These are phyloP conservation scores for Stereocaulon alpinum DNA, from an alignment of 495 filamentous ascomycete genomes.

Conservation along the genomic window DNA sequence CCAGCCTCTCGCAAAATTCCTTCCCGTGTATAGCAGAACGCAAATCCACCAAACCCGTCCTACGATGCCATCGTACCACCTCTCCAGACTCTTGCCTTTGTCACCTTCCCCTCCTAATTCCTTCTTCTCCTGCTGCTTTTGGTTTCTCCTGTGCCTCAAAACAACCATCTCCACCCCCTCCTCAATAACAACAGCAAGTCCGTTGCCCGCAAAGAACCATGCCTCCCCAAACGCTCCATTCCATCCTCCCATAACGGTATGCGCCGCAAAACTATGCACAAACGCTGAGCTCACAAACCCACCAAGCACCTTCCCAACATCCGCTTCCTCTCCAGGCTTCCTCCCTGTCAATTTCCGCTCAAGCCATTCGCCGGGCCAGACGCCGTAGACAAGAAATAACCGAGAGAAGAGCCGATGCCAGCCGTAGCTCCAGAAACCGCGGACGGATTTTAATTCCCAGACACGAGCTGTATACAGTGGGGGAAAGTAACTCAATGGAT, in stretches of 20 bases:
- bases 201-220: constrained; percentile 21
- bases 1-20: constrained; percentile 23
- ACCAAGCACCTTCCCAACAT: constrained; percentile 22
- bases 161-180: constrained; percentile 14
- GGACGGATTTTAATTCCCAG: constrained; percentile 18
- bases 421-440: constrained; percentile 24
- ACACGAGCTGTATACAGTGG: constrained; percentile 20
- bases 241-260: constrained; percentile 19
- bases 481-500: constrained; percentile 23
- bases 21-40: constrained; percentile 18
- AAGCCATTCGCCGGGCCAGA: constrained; percentile 24
- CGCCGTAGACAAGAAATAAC: constrained; percentile 22
- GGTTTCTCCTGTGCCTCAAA: constrained; percentile 2
- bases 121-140: background rate
- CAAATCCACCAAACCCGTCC: constrained; percentile 21
- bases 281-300: constrained; percentile 21
- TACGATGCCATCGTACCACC: constrained; percentile 18
- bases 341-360: constrained; percentile 20
- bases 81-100: background rate
- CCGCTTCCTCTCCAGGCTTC: constrained; percentile 7
- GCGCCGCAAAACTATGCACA: constrained; percentile 22
- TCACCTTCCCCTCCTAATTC: background rate
- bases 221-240: constrained; percentile 20
- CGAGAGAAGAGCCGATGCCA: constrained; percentile 24
- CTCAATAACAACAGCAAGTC: constrained; percentile 20